These are phyloP conservation scores for Botrytis squamosa DNA, from an alignment of 2,329 filamentous ascomycete species.

Conservation along the genomic window DNA sequence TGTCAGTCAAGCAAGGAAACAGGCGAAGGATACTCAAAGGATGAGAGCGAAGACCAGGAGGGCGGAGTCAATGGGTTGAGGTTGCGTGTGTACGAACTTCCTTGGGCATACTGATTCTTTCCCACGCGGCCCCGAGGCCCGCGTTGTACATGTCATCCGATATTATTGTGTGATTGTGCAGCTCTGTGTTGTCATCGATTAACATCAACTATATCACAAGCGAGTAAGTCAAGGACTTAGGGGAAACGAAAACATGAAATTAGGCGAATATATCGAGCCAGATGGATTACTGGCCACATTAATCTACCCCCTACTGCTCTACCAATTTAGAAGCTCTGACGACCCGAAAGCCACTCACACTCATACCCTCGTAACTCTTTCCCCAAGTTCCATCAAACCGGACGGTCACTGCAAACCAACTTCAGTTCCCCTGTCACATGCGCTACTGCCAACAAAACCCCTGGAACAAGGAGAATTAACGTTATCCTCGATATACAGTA, in stretches of 20 bases:
- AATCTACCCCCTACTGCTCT: neutral
- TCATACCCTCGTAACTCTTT: neutral
- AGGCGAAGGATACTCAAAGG: constrained; percentile 58
- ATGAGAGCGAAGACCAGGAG: constrained; percentile 38
- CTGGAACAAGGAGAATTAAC: too few species aligned
- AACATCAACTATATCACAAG: neutral
- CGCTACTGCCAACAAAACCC: neutral
- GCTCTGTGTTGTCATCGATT: neutral
- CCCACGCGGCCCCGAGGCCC: too few species aligned
- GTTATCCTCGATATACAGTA: too few species aligned
- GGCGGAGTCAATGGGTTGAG: neutral
- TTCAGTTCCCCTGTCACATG: neutral
- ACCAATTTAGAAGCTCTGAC: neutral
- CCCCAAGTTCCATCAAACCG: neutral
- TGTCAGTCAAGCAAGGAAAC: constrained; percentile 67
- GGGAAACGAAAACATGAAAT: too few species aligned
- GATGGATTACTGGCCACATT: neutral
- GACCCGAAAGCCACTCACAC: neutral
- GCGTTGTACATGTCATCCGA: neutral
- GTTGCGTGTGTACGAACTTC: neutral
- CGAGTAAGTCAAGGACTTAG: neutral
- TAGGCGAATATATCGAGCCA: neutral
- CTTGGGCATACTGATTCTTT: neutral
- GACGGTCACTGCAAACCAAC: neutral
- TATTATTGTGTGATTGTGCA: neutral